These are phyloP conservation scores for Ettlia oleoabundans DNA, from an alignment of 139 green algal genomes.

Conservation along the genomic window DNA sequence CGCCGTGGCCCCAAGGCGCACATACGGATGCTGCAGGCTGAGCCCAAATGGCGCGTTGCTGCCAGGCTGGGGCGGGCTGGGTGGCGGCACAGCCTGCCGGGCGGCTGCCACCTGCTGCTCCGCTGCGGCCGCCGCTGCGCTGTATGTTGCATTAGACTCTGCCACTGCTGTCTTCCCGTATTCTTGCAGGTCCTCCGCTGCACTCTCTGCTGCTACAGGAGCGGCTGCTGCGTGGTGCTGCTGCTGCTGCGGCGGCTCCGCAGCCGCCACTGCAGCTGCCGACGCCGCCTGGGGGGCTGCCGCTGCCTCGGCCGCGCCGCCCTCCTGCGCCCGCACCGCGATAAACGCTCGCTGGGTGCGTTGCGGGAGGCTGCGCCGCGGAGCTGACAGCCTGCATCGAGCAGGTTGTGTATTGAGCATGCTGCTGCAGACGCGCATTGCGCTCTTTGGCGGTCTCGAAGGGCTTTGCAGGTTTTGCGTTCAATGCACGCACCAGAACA, in stretches of 20 bases:
- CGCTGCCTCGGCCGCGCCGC: background rate
- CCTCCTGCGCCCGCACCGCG: constrained; percentile 14
- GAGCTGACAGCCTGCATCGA: too few species aligned
- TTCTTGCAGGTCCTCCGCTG: too few species aligned
- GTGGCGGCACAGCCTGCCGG: constrained; percentile 1
- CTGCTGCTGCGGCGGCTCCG: background rate
- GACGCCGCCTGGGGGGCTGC: background rate
- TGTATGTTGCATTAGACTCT: background rate
- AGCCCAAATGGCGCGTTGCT: background rate
- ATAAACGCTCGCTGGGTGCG: background rate
- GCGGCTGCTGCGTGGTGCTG: background rate
- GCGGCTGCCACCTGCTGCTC: constrained; percentile 15
- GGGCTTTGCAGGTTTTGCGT: background rate
- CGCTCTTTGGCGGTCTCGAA: background rate
- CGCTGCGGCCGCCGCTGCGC: background rate
- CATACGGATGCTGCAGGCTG: background rate
- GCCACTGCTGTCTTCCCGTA: background rate
- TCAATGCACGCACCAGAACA: background rate
- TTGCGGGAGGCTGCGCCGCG: background rate
- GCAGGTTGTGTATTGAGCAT: background rate
- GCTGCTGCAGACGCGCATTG: background rate
- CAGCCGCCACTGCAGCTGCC: background rate
- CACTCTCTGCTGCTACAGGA: too few species aligned
- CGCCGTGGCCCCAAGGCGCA: constrained; percentile 4
- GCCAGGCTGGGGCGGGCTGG: background rate